A percentile compares a stretch with the other conserved stretches of the same genome.
Evolutionary conservation across 2,329 filamentous ascomycete genomes (phyloP).

Genomic region (Botrytis sinoallii): DNA sequence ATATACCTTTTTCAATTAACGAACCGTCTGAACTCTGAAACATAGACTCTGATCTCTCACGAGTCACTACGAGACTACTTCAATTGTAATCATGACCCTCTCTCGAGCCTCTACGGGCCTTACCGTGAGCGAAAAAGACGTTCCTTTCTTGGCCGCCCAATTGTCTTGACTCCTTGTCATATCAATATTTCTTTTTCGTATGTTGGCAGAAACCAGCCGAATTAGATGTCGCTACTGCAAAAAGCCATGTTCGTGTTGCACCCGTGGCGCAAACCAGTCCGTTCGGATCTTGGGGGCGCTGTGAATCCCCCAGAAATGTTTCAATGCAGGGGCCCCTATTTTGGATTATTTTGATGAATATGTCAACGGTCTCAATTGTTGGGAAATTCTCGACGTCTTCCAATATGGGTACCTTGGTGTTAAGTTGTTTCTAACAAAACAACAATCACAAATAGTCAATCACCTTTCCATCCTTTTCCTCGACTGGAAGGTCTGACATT

Average conservation of each 20-base stretch:
- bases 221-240: conserved; percentile 2
- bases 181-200: background rate
- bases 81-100: background rate
- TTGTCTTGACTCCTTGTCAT: background rate
- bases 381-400: background rate
- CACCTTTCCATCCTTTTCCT: background rate
- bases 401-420: background rate
- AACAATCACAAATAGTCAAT: background rate
- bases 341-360: background rate
- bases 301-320: conserved; percentile 11
- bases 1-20: background rate
- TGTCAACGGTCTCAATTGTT: background rate
- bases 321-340: conserved; percentile 7
- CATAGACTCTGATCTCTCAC: background rate
- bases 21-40: conserved; percentile 6
- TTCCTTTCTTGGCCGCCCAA: background rate
- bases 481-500: background rate
- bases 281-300: background rate
- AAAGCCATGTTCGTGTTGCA: conserved; percentile 4
- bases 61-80: background rate
- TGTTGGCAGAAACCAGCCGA: background rate
- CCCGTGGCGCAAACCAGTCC: conserved; percentile 8
- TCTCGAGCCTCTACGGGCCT: background rate
- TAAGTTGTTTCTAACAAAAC: background rate
- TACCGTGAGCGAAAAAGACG: background rate